Conservation (phyloP, 495 filamentous ascomycete genomes). For the Penicillium pancosmium region DNA sequence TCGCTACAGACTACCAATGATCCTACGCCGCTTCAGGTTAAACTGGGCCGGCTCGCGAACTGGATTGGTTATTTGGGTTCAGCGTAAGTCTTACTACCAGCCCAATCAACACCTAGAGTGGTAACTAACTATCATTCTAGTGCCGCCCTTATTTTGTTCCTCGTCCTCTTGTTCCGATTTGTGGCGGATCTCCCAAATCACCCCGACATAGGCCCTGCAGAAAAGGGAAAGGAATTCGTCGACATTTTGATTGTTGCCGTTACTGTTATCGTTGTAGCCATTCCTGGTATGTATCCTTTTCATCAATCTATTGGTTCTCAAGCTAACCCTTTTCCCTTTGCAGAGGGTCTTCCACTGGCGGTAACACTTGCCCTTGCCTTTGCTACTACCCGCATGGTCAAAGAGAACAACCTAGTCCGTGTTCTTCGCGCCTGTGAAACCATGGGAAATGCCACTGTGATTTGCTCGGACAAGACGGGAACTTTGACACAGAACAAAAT, state of each 20-base stretch:
- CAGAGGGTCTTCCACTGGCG: constrained; percentile 66
- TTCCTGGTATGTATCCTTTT: constrained; percentile 48
- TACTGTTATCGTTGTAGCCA: constrained; percentile 73
- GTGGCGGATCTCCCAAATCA: constrained; percentile 56
- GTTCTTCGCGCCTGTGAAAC: constrained; percentile 69
- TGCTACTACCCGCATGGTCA: constrained; percentile 69
- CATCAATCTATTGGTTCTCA: background rate
- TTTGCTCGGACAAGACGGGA: constrained; percentile 73
- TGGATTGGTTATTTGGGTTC: constrained; percentile 64
- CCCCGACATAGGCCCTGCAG: constrained; percentile 42
- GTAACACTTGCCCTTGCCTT: constrained; percentile 72
- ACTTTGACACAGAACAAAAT: constrained; percentile 74
- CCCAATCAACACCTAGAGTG: background rate
- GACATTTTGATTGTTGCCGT: constrained; percentile 70
- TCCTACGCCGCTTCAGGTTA: constrained; percentile 65
- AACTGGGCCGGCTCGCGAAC: constrained; percentile 62
- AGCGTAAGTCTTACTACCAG: constrained; percentile 28
- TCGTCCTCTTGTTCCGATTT: constrained; percentile 65
- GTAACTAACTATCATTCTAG: constrained; percentile 24
- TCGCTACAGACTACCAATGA: constrained; percentile 62
- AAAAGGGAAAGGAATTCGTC: constrained; percentile 64
- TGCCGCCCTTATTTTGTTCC: constrained; percentile 63
- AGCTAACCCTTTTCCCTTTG: constrained; percentile 17
- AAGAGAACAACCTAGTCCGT: constrained; percentile 70
- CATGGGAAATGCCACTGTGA: constrained; percentile 71